A percentile compares a stretch with the other conserved stretches of the same genome.
phyloP scores from a whole-genome alignment of 140 eudicot genomes.

The Anethum foeniculum region DNA sequence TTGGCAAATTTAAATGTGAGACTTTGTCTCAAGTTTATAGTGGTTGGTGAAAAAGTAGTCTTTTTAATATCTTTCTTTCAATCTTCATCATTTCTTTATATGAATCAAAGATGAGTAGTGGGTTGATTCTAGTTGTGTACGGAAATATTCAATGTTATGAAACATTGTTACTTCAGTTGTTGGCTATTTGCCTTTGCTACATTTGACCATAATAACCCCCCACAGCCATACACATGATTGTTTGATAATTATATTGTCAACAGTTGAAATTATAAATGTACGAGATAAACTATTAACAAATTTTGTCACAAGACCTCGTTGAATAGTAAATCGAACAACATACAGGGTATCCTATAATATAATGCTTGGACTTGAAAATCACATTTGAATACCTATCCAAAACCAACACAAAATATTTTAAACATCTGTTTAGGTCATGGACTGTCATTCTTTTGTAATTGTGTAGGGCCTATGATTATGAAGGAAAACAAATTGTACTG shows the following conservation, averaged over 20 bases:
- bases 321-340: too few species aligned
- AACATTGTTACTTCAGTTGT: neutral
- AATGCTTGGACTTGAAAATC: neutral
- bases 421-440: neutral
- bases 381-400: neutral
- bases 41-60: neutral
- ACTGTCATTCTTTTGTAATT: neutral
- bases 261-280: too few species aligned
- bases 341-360: too few species aligned
- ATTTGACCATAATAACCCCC: constrained; percentile 1
- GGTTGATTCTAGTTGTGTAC: constrained; percentile 3
- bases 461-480: neutral
- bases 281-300: too few species aligned
- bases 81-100: neutral
- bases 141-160: neutral
- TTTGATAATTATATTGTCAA: neutral
- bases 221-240: neutral
- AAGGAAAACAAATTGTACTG: neutral
- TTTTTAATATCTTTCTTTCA: neutral
- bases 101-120: neutral
- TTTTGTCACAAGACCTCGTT: too few species aligned
- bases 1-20: constrained; percentile 4
- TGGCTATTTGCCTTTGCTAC: neutral
- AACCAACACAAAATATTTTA: neutral
- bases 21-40: neutral